Base-by-base conservation (phyloP, 352 stramenopile genomes). In the Pythium apleroticum region DNA sequence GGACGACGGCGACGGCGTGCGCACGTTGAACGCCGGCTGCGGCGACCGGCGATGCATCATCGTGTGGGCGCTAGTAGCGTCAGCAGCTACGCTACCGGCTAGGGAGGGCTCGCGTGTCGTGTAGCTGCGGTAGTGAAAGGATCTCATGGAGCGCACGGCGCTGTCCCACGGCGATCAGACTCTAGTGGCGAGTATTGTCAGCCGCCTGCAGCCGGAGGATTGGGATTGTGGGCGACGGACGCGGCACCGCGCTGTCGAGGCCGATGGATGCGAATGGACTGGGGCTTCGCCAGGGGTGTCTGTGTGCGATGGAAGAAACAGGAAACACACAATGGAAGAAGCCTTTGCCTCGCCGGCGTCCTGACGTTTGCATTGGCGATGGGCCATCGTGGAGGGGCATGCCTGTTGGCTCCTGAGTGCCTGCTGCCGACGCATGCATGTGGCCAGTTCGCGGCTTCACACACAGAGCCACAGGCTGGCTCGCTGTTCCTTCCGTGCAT, bases 1-100 rank as follows among this genome's bases (percentile, higher is more conserved):
- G 31, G 62, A 63, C 25, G 54, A 57, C 55, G 62, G 45, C 43
- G 61, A 68, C 30, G 43, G 61, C 43, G 50, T 53, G 50, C 24
- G 43, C 25, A 52, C n/a, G 33, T 28, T 39, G 20, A 31, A 52
- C 17, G 37, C 14, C 25, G 39, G 55, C 25, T 52, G 43, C 24
- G 55, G 39, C 35, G 25, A 31, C 17, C 22, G n/a, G 20, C 43
- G 22, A 4, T 27, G 39, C 24, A 31, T 25, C 20, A 28, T 41
- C 28, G 22, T 2, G 3, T 22, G 25, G 15, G 43, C 4, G 6
- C 14, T 31, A 20, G 48, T 37, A 8, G 48, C 48, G 52, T 31
- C 31, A 20, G 7, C 33, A 3, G 17, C 8, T 2, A 31, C 31
- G 30, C 52, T 58, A 19, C 43, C 28, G 19, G n/a, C 43, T n/a